These are phyloP conservation scores for Fusarium fujikuroi DNA, from an alignment of 2,329 filamentous ascomycete species.

Conservation along the genomic window DNA sequence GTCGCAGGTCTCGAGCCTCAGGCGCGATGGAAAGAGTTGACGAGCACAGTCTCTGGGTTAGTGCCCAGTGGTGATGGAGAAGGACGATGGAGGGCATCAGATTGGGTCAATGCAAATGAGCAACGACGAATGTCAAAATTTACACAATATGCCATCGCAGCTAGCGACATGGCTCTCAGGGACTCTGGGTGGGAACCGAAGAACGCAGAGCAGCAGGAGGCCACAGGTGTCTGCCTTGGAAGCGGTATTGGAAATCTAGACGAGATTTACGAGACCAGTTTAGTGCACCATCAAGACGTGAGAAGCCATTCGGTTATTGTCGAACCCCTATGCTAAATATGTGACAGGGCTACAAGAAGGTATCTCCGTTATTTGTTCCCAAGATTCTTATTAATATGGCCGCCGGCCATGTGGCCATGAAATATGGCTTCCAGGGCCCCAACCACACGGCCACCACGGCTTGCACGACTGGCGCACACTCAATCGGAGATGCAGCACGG, in stretches of 20 bases:
- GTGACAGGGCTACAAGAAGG: slow-evolving; percentile 84
- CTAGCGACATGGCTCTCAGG: slow-evolving; percentile 83
- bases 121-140: slow-evolving; percentile 89
- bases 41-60: slow-evolving; percentile 85
- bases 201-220: slow-evolving; percentile 71
- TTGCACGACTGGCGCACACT: slow-evolving; percentile 95
- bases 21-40: slow-evolving; percentile 74
- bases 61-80: slow-evolving; percentile 67
- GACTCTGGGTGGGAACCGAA: slow-evolving; percentile 82
- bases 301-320: slow-evolving; percentile 43
- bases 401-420: slow-evolving; percentile 94
- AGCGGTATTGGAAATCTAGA: slow-evolving; percentile 96
- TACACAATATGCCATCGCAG: slow-evolving; percentile 89
- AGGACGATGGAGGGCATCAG: slow-evolving; percentile 61
- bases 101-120: slow-evolving; percentile 65
- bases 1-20: slow-evolving; percentile 68
- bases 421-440: slow-evolving; percentile 86
- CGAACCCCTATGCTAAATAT: slow-evolving; percentile 11
- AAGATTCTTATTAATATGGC: slow-evolving; percentile 94
- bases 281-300: slow-evolving; percentile 79
- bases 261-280: slow-evolving; percentile 85
- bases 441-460: slow-evolving; percentile 95
- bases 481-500: slow-evolving; percentile 91
- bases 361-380: slow-evolving; percentile 93
- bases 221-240: slow-evolving; percentile 90